Evolutionary conservation across 306 rosid species (phyloP).

Genomic region (Medicago lupulina): DNA sequence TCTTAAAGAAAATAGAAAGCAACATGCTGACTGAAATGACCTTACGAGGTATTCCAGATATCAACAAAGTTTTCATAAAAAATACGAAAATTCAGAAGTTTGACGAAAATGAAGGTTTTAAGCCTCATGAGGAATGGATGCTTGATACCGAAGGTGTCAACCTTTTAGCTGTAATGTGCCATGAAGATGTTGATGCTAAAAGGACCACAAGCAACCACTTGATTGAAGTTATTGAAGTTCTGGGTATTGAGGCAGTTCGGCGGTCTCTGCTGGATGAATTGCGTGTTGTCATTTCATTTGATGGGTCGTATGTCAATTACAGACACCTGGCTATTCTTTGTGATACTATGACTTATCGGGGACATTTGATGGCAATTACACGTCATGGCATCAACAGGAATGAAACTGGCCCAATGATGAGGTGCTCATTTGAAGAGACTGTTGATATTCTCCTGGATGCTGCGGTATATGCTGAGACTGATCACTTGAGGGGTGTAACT

Average conservation of each 20-base stretch:
- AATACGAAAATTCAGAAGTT: constrained; percentile 82
- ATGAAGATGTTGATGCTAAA: constrained; percentile 87
- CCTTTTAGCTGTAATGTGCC: constrained; percentile 93
- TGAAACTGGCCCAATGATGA: constrained; percentile 99
- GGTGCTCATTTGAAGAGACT: constrained; percentile 98
- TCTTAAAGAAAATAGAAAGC: constrained; percentile 94
- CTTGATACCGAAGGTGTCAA: constrained; percentile 98
- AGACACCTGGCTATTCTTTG: constrained; percentile 97
- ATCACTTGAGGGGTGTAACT: constrained; percentile 88
- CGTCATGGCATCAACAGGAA: constrained; percentile 97
- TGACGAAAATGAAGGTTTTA: constrained; percentile 82
- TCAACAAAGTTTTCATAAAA: constrained; percentile 92
- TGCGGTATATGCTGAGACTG: constrained; percentile 92
- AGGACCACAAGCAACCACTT: constrained; percentile 97
- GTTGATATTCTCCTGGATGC: constrained; percentile 99
- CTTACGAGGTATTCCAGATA: constrained; percentile 92
- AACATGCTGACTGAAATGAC: constrained; percentile 99
- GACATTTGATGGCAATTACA: constrained; percentile 98
- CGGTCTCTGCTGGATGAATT: constrained; percentile 84
- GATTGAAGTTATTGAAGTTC: constrained; percentile 97
- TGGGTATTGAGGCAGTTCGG: constrained; percentile 98
- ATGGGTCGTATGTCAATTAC: constrained; percentile 96
- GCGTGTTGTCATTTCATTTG: constrained; percentile 95
- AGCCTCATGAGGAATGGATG: constrained; percentile 97
- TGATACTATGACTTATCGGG: constrained; percentile 98